Conservation (phyloP, 352 stramenopile genomes). For the Phytopythium oedochilum region DNA sequence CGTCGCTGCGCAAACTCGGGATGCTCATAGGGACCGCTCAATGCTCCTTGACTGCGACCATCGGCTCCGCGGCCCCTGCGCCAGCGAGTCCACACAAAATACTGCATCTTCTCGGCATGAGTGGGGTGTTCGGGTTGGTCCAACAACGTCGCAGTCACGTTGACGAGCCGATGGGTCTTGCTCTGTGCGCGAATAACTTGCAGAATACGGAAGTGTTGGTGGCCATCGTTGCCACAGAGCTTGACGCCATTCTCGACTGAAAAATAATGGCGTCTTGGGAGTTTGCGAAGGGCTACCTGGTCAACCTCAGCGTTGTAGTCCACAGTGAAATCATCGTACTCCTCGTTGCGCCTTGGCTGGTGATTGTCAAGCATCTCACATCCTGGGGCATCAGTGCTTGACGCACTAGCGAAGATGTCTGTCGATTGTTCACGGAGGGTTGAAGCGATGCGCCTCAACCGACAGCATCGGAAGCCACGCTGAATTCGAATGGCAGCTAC, state of each 20-base stretch:
- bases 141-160: not conserved
- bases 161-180: not conserved
- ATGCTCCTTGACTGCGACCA: slow-evolving; percentile 6
- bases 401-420: no score
- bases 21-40: slow-evolving; percentile 40
- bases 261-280: not conserved
- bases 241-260: not conserved
- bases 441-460: not conserved
- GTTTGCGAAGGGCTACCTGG: not conserved
- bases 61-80: slow-evolving; percentile 2
- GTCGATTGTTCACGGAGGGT: not conserved
- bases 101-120: not conserved
- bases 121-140: not conserved
- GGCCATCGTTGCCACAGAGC: not conserved
- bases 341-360: no score
- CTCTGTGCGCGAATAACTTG: not conserved
- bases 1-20: slow-evolving; percentile 19
- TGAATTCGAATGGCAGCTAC: slow-evolving; percentile 30
- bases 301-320: slow-evolving; percentile 3
- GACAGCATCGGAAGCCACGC: slow-evolving; percentile 9
- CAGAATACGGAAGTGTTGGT: not conserved
- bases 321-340: not conserved
- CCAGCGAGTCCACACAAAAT: slow-evolving; percentile 50
- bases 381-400: no score
- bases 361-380: no score